Percentiles rank a stretch among this genome's conserved stretches.
Conservation (phyloP, 192 early-diverging fungal species). For the Lunasporangiospora selenospora region DNA sequence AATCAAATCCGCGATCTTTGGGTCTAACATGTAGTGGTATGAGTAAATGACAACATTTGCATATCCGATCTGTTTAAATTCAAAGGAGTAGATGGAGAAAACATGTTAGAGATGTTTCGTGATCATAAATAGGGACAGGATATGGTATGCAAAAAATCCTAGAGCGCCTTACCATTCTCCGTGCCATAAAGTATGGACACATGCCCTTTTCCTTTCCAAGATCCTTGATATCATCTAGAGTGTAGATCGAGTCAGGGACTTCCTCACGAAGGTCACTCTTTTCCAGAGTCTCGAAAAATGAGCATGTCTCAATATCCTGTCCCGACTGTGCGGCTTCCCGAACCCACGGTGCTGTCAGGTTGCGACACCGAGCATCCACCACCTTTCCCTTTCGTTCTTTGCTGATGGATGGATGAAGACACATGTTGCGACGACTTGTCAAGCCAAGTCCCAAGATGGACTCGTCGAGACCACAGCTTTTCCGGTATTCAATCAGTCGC, state of each 20-base stretch:
- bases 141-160: not conserved
- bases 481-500: constrained; percentile 87
- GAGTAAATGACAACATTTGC: constrained; percentile 98
- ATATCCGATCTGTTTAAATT: constrained; percentile 67
- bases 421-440: constrained; percentile 93
- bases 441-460: constrained; percentile 92
- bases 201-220: constrained; percentile 74
- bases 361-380: constrained; percentile 91
- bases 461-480: constrained; percentile 70
- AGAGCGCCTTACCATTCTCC: constrained; percentile 68
- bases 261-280: constrained; percentile 59
- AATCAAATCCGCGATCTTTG: constrained; percentile 98
- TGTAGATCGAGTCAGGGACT: constrained; percentile 93
- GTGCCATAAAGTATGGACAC: constrained; percentile 96
- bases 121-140: not conserved
- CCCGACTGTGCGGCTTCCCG: constrained; percentile 67
- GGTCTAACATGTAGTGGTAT: constrained; percentile 99
- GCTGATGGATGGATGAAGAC: constrained; percentile 88
- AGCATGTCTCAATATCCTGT: constrained; percentile 40
- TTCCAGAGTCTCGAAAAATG: constrained; percentile 66
- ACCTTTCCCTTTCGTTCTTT: constrained; percentile 86
- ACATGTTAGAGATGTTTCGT: constrained; percentile 1
- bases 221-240: constrained; percentile 91
- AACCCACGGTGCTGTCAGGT: constrained; percentile 94
- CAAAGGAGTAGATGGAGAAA: constrained; percentile 8